Evolutionary conservation across 2,329 filamentous ascomycete genomes (phyloP).

Genomic region (Colletotrichum destructivum): DNA sequence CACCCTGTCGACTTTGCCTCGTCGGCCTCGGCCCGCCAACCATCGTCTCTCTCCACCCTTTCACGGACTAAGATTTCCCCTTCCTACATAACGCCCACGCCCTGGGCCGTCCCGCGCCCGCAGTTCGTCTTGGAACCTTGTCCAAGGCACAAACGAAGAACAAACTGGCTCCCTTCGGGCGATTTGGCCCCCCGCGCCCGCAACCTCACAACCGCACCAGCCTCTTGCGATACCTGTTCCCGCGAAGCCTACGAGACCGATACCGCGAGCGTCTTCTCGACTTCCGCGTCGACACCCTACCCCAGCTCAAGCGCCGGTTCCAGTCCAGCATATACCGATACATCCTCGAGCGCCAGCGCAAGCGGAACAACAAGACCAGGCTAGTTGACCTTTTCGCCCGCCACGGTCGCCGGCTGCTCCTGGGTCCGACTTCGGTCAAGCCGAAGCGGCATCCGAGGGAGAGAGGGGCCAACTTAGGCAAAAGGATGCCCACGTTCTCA

Average conservation of each 20-base stretch:
- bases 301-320: slow-evolving; percentile 77
- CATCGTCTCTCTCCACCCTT: background rate
- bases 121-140: slow-evolving; percentile 30
- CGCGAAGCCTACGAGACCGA: slow-evolving; percentile 71
- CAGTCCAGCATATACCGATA: slow-evolving; percentile 85
- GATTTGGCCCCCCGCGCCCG: slow-evolving; percentile 56
- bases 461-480: slow-evolving; percentile 42
- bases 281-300: slow-evolving; percentile 83
- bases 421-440: slow-evolving; percentile 54
- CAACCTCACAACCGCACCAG: slow-evolving; percentile 61
- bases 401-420: slow-evolving; percentile 62
- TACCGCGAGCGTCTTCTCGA: slow-evolving; percentile 77
- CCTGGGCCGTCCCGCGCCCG: slow-evolving; percentile 23
- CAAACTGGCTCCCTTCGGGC: slow-evolving; percentile 63
- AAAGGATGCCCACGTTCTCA: slow-evolving; percentile 45
- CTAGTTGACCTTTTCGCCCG: slow-evolving; percentile 60
- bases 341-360: slow-evolving; percentile 75
- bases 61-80: background rate
- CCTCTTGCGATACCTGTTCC: slow-evolving; percentile 78
- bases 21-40: slow-evolving; percentile 6
- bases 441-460: slow-evolving; percentile 51
- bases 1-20: slow-evolving; percentile 4
- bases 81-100: slow-evolving; percentile 25
- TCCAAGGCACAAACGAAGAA: slow-evolving; percentile 38
- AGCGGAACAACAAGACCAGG: slow-evolving; percentile 63